Evolutionary conservation across 768 basidiomycete species (phyloP).

Genomic region (Lentinula edodes): DNA sequence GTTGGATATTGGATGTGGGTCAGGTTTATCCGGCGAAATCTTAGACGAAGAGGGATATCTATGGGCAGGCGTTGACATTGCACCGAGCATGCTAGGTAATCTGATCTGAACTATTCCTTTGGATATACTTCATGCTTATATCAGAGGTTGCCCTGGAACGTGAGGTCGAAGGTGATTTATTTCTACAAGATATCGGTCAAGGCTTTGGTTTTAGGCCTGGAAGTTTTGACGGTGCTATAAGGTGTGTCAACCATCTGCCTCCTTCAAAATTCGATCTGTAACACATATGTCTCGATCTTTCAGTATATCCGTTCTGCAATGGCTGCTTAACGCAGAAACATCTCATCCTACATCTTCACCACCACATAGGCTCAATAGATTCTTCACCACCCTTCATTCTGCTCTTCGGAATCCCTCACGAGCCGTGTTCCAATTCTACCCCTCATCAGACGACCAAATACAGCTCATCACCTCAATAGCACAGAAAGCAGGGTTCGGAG

Average conservation of each 20-base stretch:
- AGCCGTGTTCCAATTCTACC: constrained; percentile 92
- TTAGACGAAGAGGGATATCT: constrained; percentile 89
- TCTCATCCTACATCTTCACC: constrained; percentile 86
- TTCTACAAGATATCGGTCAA: constrained; percentile 96
- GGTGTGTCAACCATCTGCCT: constrained; percentile 38
- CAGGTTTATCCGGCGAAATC: constrained; percentile 95
- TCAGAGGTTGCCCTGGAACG: constrained; percentile 93
- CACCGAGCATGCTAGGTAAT: constrained; percentile 95
- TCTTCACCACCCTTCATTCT: constrained; percentile 91
- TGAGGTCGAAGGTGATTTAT: constrained; percentile 93
- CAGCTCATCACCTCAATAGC: constrained; percentile 91
- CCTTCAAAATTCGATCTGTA: background rate
- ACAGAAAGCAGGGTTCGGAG: constrained; percentile 93
- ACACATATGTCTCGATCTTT: background rate
- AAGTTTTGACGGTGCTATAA: constrained; percentile 96
- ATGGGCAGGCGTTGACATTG: constrained; percentile 93
- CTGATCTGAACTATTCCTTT: background rate
- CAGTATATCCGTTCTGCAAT: constrained; percentile 98
- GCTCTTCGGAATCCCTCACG: constrained; percentile 80
- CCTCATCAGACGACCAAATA: constrained; percentile 94
- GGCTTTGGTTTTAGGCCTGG: constrained; percentile 97
- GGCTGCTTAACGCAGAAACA: constrained; percentile 96
- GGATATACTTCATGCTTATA: background rate
- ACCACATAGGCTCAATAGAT: constrained; percentile 77
- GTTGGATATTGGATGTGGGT: constrained; percentile 95